These are phyloP conservation scores for Cryptosporidium ubiquitum DNA, from an alignment of 169 alveolate species.

Conservation along the genomic window DNA sequence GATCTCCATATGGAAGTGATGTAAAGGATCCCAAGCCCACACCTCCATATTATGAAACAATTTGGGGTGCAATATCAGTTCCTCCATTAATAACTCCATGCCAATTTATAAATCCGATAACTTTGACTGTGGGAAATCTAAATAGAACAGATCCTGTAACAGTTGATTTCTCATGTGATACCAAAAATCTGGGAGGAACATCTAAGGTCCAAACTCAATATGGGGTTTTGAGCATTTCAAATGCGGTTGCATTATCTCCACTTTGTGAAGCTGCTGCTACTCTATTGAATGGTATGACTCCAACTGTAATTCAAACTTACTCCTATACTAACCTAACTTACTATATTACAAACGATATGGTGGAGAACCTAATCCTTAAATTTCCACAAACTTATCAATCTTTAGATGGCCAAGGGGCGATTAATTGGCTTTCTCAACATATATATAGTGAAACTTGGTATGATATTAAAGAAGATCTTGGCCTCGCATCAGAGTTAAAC, in stretches of 20 bases:
- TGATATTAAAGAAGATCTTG: conserved; percentile 25
- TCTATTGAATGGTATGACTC: conserved; percentile 27
- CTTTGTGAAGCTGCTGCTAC: conserved; percentile 37
- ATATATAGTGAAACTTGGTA: conserved; percentile 67
- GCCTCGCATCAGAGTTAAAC: neutral
- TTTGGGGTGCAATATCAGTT: conserved; percentile 67
- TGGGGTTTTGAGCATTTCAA: conserved; percentile 32
- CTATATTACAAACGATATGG: conserved; percentile 52
- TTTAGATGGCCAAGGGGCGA: conserved; percentile 3
- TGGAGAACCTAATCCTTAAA: neutral
- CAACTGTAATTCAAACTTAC: conserved; percentile 53
- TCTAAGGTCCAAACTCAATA: conserved; percentile 49
- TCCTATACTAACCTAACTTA: conserved; percentile 64
- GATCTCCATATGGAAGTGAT: conserved; percentile 70
- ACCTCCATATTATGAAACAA: conserved; percentile 63
- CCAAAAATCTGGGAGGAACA: neutral
- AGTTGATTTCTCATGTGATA: conserved; percentile 61
- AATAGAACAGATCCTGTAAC: conserved; percentile 46
- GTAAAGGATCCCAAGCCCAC: conserved; percentile 31
- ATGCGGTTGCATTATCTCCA: conserved; percentile 35
- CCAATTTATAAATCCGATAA: conserved; percentile 55
- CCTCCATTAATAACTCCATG: conserved; percentile 61
- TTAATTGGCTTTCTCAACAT: conserved; percentile 60
- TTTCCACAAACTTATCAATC: conserved; percentile 27
- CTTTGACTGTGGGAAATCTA: conserved; percentile 46